Percentiles rank a stretch among this genome's conserved stretches.
Evolutionary conservation across 805 yeast genomes (phyloP).

Genomic region (Saccharomycopsis synnaedendra): DNA sequence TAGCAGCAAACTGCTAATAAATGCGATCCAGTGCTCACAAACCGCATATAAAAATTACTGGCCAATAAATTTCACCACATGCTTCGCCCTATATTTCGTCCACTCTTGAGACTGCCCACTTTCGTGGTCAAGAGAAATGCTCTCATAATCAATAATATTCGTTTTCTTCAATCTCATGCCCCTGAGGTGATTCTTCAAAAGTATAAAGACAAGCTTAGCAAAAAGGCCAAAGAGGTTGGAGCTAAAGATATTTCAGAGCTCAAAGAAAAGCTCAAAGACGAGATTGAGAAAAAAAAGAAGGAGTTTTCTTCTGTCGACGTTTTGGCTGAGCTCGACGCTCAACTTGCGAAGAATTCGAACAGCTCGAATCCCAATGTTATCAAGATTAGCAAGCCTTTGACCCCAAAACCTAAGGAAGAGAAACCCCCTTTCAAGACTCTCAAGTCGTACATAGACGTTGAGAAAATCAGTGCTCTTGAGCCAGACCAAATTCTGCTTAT

Average conservation of each 20-base stretch:
- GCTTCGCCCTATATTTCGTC: too few relatives aligned
- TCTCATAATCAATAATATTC: background rate
- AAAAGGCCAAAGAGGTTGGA: slow-evolving; percentile 31
- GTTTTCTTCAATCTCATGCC: background rate
- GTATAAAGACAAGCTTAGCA: slow-evolving; percentile 26
- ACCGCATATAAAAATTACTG: too few relatives aligned
- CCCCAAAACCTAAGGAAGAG: slow-evolving; percentile 18
- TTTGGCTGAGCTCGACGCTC: slow-evolving; percentile 48
- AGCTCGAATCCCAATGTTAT: slow-evolving; percentile 20
- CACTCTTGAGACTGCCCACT: background rate
- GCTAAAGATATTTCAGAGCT: slow-evolving; percentile 44
- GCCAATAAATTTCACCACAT: too few relatives aligned
- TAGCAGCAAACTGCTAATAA: too few relatives aligned
- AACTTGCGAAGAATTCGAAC: slow-evolving; percentile 21
- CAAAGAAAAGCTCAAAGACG: slow-evolving; percentile 48
- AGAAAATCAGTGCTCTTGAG: slow-evolving; percentile 46
- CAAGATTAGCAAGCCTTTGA: slow-evolving; percentile 18
- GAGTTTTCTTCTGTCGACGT: slow-evolving; percentile 59
- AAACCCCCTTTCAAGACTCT: slow-evolving; percentile 57
- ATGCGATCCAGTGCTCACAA: too few relatives aligned
- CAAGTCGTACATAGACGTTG: slow-evolving; percentile 57
- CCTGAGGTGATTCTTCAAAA: slow-evolving; percentile 12
- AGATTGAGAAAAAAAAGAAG: slow-evolving; percentile 42
- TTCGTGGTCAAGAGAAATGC: background rate
- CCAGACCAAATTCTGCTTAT: slow-evolving; percentile 59